A percentile compares a stretch with the other conserved stretches of the same genome.
phyloP scores from a whole-genome alignment of 108 stramenopile species.

The Thalassiosira profunda region DNA sequence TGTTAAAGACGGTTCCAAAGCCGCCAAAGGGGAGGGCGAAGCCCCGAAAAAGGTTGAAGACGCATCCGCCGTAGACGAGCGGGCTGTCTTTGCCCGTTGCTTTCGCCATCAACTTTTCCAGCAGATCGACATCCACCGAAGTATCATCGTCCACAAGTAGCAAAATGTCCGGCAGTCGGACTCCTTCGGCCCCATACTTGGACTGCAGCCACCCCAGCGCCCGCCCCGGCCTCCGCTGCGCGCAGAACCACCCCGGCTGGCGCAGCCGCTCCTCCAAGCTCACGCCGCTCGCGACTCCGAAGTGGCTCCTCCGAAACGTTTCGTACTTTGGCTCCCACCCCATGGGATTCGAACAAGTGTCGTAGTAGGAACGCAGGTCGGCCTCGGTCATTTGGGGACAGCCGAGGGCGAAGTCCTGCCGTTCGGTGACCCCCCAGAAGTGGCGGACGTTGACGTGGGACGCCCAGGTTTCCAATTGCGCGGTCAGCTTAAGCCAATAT shows the following conservation, averaged over 20 bases:
- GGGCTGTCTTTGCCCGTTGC: neutral
- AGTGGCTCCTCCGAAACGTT: neutral
- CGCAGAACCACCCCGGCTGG: slow-evolving; percentile 32
- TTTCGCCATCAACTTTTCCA: slow-evolving; percentile 4
- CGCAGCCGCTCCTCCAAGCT: neutral
- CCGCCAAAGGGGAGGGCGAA: slow-evolving; percentile 26
- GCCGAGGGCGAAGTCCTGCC: slow-evolving; percentile 6
- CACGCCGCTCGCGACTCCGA: slow-evolving; percentile 2
- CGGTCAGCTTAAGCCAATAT: too few relatives aligned
- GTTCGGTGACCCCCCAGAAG: slow-evolving; percentile 29
- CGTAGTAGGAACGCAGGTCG: neutral
- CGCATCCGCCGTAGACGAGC: neutral
- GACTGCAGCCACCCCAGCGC: slow-evolving; percentile 24
- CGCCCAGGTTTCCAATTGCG: slow-evolving; percentile 27
- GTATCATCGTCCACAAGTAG: slow-evolving; percentile 36
- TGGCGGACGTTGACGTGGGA: slow-evolving; percentile 20
- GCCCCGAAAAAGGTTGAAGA: neutral
- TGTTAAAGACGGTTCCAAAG: slow-evolving; percentile 18
- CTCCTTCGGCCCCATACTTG: neutral
- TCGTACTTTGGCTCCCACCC: neutral
- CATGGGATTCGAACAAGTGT: neutral
- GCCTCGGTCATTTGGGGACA: slow-evolving; percentile 1
- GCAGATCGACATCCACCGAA: slow-evolving; percentile 1
- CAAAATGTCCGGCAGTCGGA: slow-evolving; percentile 20
- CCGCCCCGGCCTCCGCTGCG: slow-evolving; percentile 18